These are phyloP conservation scores for Ceratorhiza oryzae-sativae DNA, from an alignment of 1,284 basidiomycete species.

Conservation along the genomic window DNA sequence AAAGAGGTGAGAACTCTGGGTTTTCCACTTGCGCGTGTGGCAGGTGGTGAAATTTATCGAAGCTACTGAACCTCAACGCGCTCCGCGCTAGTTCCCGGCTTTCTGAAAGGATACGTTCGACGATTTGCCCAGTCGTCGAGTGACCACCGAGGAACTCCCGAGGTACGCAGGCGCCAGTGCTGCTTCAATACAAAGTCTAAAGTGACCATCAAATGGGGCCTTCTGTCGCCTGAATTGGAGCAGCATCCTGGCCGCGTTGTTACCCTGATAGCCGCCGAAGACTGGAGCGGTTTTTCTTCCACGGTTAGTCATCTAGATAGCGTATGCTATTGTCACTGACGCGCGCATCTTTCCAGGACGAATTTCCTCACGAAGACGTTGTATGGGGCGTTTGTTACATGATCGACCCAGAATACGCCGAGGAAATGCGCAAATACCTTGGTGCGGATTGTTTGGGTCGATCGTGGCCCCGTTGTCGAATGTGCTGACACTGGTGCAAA, in stretches of 20 bases:
- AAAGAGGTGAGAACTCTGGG: conserved; percentile 10
- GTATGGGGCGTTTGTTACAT: conserved; percentile 90
- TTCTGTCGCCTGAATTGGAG: conserved; percentile 8
- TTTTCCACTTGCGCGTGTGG: neutral
- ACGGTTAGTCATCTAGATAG: conserved; percentile 55
- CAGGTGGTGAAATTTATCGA: conserved; percentile 29
- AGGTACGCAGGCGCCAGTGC: conserved; percentile 55
- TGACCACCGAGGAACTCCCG: conserved; percentile 84
- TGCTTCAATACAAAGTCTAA: conserved; percentile 25
- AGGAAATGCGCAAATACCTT: conserved; percentile 80
- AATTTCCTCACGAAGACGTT: conserved; percentile 77
- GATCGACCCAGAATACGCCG: conserved; percentile 75
- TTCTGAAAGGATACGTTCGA: conserved; percentile 83
- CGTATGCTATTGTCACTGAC: conserved; percentile 22
- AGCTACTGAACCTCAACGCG: conserved; percentile 3
- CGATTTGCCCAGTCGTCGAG: conserved; percentile 87
- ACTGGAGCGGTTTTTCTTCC: conserved; percentile 76
- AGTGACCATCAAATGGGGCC: conserved; percentile 23
- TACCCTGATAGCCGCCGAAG: conserved; percentile 82
- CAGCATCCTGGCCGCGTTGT: conserved; percentile 85
- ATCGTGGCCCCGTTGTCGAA: conserved; percentile 23
- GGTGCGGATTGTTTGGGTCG: conserved; percentile 56
- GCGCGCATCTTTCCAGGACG: conserved; percentile 57
- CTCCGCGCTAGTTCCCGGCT: conserved; percentile 67
- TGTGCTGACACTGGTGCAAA: conserved; percentile 21